phyloP scores from a whole-genome alignment of 352 stramenopile genomes.

The Poterioochromonas sp. region DNA sequence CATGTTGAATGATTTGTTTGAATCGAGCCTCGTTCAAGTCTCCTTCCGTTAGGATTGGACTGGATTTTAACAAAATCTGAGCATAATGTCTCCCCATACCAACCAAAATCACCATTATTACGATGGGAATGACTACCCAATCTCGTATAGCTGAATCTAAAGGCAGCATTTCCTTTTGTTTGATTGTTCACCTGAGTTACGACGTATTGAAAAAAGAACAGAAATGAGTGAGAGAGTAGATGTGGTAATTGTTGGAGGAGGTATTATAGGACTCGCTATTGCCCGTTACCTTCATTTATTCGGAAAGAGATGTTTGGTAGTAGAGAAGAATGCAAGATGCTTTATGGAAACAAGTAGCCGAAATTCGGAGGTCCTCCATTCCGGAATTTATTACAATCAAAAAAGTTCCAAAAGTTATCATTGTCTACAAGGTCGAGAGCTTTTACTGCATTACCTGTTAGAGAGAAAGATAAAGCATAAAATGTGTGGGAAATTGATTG shows the following conservation, averaged over 20 bases:
- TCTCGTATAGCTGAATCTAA: conserved; percentile 82
- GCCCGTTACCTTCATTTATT: neutral
- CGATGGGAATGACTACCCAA: conserved; percentile 92
- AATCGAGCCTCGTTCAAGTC: conserved; percentile 20
- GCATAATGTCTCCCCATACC: conserved; percentile 61
- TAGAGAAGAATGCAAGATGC: neutral
- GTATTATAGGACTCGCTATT: neutral
- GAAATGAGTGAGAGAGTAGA: neutral
- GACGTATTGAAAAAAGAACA: too few relatives aligned
- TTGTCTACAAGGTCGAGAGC: conserved; percentile 71
- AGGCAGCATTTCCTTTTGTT: too few relatives aligned
- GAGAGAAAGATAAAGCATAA: conserved; percentile 62
- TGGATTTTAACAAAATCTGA: conserved; percentile 52
- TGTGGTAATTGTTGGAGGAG: neutral
- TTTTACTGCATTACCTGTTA: conserved; percentile 82
- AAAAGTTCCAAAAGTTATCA: conserved; percentile 73
- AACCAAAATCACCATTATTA: conserved; percentile 81
- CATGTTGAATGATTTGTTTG: conserved; percentile 70
- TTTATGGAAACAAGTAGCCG: conserved; percentile 60
- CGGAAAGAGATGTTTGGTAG: neutral
- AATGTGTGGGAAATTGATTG: conserved; percentile 88
- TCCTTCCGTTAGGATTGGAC: conserved; percentile 41
- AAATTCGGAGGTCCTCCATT: conserved; percentile 92
- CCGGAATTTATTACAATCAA: conserved; percentile 81
- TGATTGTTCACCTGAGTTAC: too few relatives aligned